Percentiles rank a stretch among this genome's conserved stretches.
Evolutionary conservation across 2,329 filamentous ascomycete species (phyloP).

Genomic region (Arthrobotrys megalospora): DNA sequence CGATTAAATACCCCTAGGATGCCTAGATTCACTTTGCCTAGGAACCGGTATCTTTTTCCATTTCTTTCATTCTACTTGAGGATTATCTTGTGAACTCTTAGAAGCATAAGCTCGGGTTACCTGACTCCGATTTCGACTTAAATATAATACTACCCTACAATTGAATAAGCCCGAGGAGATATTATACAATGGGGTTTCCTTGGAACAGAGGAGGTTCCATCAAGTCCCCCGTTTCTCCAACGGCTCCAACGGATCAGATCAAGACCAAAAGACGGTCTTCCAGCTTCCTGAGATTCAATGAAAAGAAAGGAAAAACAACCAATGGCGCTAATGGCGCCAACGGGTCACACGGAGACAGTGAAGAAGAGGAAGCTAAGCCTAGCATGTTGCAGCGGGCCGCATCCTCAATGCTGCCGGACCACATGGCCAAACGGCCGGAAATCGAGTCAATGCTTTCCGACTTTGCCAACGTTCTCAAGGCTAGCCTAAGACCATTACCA

Average conservation of each 20-base stretch:
- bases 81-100: not conserved
- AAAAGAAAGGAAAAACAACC: conserved; percentile 43
- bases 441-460: conserved; percentile 54
- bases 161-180: not conserved
- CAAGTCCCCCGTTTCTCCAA: conserved; percentile 29
- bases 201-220: conserved; percentile 46
- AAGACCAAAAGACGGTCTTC: conserved; percentile 49
- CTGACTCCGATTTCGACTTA: not conserved
- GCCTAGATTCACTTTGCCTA: not conserved
- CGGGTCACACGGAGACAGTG: conserved; percentile 20
- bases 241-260: conserved; percentile 2
- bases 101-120: not conserved
- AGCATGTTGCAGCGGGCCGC: conserved; percentile 52
- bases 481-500: conserved; percentile 44
- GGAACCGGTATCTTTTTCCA: not conserved
- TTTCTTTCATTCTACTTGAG: not conserved
- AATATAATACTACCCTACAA: not conserved
- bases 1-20: conserved; percentile 22
- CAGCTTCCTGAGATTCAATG: conserved; percentile 45
- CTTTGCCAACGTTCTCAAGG: conserved; percentile 47
- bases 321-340: conserved; percentile 28
- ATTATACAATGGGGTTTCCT: conserved; percentile 42
- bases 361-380: conserved; percentile 39
- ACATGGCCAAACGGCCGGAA: conserved; percentile 50
- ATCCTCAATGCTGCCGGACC: conserved; percentile 54